A percentile compares a stretch with the other conserved stretches of the same genome.
Conservation (phyloP, 495 filamentous ascomycete species). For the Schizothecium vesticola region DNA sequence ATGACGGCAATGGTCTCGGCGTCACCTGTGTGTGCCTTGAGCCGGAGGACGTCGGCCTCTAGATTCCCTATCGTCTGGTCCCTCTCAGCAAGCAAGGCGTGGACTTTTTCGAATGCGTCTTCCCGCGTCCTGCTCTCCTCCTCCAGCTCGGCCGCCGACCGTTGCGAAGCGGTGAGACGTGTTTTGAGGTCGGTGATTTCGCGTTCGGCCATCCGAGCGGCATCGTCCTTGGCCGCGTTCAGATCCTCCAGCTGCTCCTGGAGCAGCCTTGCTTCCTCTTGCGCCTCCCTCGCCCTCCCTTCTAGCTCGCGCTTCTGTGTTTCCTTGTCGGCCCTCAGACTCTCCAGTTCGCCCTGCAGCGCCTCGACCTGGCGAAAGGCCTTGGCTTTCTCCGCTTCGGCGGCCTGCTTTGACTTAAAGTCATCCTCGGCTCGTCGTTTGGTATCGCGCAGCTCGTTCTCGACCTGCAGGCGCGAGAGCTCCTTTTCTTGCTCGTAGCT, state of each 20-base stretch:
- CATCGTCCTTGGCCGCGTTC: constrained; percentile 61
- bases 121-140: constrained; percentile 63
- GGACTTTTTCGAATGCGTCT: constrained; percentile 54
- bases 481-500: constrained; percentile 85
- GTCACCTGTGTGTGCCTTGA: constrained; percentile 82
- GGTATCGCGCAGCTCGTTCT: constrained; percentile 74
- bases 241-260: constrained; percentile 77
- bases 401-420: constrained; percentile 72
- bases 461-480: constrained; percentile 64
- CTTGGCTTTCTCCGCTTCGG: constrained; percentile 62
- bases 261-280: constrained; percentile 65
- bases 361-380: constrained; percentile 66
- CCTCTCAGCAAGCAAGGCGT: constrained; percentile 60
- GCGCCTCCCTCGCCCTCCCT: constrained; percentile 59
- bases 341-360: constrained; percentile 64
- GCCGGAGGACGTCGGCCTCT: constrained; percentile 73
- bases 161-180: constrained; percentile 60
- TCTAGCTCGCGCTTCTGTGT: constrained; percentile 58
- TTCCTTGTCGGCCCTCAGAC: constrained; percentile 51
- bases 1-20: constrained; percentile 75
- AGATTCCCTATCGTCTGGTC: constrained; percentile 65
- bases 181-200: constrained; percentile 65
- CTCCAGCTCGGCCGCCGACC: constrained; percentile 64
- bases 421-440: constrained; percentile 75
- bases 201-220: constrained; percentile 64